phyloP scores from a whole-genome alignment of 2,329 filamentous ascomycete genomes.

The Aspergillus sp. region DNA sequence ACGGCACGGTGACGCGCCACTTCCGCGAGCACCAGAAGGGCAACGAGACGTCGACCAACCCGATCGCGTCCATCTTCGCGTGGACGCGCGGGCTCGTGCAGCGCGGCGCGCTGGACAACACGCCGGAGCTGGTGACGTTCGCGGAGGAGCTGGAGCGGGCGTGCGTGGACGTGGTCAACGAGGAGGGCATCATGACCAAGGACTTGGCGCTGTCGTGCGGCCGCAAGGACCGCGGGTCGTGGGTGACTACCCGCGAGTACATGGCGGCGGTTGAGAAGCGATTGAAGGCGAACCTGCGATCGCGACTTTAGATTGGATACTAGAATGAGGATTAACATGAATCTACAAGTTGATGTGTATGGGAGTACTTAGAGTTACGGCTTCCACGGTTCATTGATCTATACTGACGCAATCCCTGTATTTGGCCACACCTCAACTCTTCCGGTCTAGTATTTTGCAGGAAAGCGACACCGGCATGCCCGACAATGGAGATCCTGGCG shows the following conservation, averaged over 20 bases:
- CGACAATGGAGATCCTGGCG: constrained; percentile 14
- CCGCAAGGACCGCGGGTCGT: constrained; percentile 72
- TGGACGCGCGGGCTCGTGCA: constrained; percentile 94
- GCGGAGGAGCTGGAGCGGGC: constrained; percentile 87
- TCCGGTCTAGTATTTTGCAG: too few species aligned
- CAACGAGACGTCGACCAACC: constrained; percentile 93
- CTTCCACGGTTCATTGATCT: too few species aligned
- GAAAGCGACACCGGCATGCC: too few species aligned
- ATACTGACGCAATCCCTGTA: too few species aligned
- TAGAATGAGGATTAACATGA: not conserved
- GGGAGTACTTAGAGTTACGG: too few species aligned
- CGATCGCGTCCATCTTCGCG: constrained; percentile 96
- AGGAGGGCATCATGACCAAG: constrained; percentile 98
- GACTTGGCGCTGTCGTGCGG: constrained; percentile 92
- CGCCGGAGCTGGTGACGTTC: constrained; percentile 84
- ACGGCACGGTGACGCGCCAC: constrained; percentile 96
- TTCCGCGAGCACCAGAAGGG: constrained; percentile 99
- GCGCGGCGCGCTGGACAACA: constrained; percentile 84
- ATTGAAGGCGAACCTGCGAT: constrained; percentile 61
- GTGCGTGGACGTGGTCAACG: constrained; percentile 86
- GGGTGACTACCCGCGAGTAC: constrained; percentile 89
- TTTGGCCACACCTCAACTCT: too few species aligned
- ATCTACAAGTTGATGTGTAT: too few species aligned
- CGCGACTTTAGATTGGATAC: constrained; percentile 22
- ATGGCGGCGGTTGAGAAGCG: constrained; percentile 83